These are phyloP conservation scores for Colletotrichum sp. DNA, from an alignment of 2,329 filamentous ascomycete genomes.

Conservation along the genomic window DNA sequence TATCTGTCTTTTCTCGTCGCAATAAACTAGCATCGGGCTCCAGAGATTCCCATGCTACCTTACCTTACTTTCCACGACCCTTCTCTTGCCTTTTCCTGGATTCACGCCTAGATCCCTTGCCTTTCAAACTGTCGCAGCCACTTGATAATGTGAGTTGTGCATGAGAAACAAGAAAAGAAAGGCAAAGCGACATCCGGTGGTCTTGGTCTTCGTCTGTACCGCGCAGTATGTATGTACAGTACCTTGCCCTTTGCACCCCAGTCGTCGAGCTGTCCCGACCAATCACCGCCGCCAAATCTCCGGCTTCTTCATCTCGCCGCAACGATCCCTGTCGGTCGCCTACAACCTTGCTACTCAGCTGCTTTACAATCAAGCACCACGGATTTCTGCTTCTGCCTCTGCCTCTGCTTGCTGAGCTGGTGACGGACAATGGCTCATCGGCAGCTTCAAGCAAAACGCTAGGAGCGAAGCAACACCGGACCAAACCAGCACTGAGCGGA, in stretches of 20 bases:
- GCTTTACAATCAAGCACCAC: background rate
- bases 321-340: background rate
- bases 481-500: conserved; percentile 17
- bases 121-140: background rate
- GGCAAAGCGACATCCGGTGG: background rate
- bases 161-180: conserved; percentile 5
- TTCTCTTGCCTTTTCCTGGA: background rate
- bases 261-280: background rate
- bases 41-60: background rate
- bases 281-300: background rate
- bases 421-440: conserved; percentile 3
- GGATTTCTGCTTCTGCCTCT: background rate
- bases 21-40: background rate
- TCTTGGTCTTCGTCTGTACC: background rate
- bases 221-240: background rate
- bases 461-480: background rate
- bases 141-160: background rate
- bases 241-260: background rate
- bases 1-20: background rate
- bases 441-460: conserved; percentile 5
- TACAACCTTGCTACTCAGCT: background rate
- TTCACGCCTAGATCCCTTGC: background rate
- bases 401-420: background rate
- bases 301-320: background rate
- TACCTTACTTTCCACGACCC: background rate